A percentile compares a stretch with the other conserved stretches of the same genome.
phyloP scores from a whole-genome alignment of 164 flowering plant species.

The Stephania cephalantha region DNA sequence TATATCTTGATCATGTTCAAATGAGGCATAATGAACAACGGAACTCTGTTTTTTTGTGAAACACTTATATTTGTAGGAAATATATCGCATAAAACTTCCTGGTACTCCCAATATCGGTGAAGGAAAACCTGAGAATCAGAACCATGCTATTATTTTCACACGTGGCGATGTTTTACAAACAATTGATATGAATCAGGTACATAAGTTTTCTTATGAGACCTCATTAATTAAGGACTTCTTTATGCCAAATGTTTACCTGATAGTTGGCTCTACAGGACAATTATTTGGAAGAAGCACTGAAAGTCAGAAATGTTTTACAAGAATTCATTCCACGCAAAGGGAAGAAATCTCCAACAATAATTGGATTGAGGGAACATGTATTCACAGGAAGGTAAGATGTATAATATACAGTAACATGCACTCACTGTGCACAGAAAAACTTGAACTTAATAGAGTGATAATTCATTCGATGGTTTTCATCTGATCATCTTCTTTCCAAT shows the following conservation, averaged over 20 bases:
- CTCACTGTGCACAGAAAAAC: neutral
- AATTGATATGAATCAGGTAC: constrained; percentile 94
- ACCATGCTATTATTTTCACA: constrained; percentile 86
- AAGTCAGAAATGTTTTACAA: constrained; percentile 83
- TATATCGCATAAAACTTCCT: constrained; percentile 91
- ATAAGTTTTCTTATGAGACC: neutral
- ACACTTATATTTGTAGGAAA: constrained; percentile 39
- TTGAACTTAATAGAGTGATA: neutral
- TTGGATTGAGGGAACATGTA: constrained; percentile 86
- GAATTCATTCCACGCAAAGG: constrained; percentile 55
- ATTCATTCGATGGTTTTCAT: neutral
- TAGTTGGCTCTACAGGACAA: constrained; percentile 49
- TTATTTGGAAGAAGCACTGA: constrained; percentile 86
- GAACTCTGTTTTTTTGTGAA: neutral
- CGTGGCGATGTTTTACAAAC: constrained; percentile 96
- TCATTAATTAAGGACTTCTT: neutral
- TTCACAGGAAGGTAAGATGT: constrained; percentile 82
- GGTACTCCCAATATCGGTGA: constrained; percentile 90
- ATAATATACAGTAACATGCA: neutral
- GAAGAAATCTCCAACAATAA: constrained; percentile 53
- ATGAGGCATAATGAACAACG: neutral
- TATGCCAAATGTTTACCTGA: constrained; percentile 9
- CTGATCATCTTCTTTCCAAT: neutral
- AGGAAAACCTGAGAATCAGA: constrained; percentile 97
- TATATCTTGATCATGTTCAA: neutral